Base-by-base conservation (phyloP, 176 grass and related monocot species). In the Hyparrhenia diplandra region DNA sequence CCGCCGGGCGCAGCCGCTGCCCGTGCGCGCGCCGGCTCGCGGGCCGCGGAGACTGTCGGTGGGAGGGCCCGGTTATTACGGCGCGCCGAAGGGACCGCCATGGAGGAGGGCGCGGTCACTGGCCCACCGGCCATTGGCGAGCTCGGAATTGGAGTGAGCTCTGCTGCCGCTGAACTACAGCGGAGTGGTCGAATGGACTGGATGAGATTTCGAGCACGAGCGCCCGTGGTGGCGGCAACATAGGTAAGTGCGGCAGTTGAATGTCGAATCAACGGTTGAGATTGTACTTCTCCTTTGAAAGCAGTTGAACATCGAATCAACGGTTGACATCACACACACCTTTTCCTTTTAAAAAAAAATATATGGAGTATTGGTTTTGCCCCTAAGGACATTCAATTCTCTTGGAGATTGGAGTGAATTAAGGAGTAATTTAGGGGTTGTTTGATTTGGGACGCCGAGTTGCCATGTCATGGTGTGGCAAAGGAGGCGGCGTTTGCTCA, bases 111-210 rank as follows among this genome's bases (percentile, higher is more conserved):
- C 17, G 58, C 69, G 43, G 83, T 60, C 83, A 89, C 83, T 47
- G 31, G 72, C 35, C 73, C 58, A 64, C 43, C 45, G 36, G 83
- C 83, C 87, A 89, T 89, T 73, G 4, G 54, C 21, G 65, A 35
- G 71, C 70, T 36, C 23, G 82, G 55, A 17, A 23, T 39, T 30
- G 52, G 69, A 49, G 6, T 5, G 42, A 73, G 67, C 36, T 61
- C 23, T 27, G 77, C 30, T 17, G 45, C 45, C 42, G 62, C 42
- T 10, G 76, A 34, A 13, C 29, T 4, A 13, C n/a, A n/a, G n/a
- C n/a, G n/a, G 23, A 20, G 23, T 25, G 55, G 55, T 10, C n/a
- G 21, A 20, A 59, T 10, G 52, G 49, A 75, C 47, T 25, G 82
- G 87, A 88, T 25, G 87, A 88, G 87, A 39, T 64, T 52, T 6